Evolutionary conservation across 148 eudicot species (phyloP), one percentile per base, ranked within the genome.

Genomic region (Chenopodium album): DNA sequence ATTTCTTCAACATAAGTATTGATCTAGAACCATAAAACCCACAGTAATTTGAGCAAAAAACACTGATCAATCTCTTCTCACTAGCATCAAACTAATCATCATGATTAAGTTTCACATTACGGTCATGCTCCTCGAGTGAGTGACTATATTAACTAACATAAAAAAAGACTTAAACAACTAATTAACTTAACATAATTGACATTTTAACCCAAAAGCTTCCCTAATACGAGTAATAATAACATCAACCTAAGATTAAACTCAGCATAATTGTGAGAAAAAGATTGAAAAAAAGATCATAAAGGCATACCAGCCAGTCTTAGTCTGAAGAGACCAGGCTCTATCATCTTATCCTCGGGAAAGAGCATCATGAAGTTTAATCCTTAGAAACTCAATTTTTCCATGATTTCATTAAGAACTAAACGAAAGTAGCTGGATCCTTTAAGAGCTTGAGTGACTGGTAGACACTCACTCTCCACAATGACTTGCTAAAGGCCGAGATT

Each of bases 261-360:
- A 31, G 26, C 29, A 54, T 9, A 23, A 34, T 70, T 0, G 9
- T 4, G 10, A 65, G 41, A 66, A 22, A 17, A 14, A 67, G 23
- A 9, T 17, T 5, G 8, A 32, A 32, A 20, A 17, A 8, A 20
- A 78, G 23, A 29, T 10, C 29, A 67, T 8, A 32, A 32, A 32
- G 44, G 80, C 76, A 32, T 86, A 94, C 98, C 95, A 85, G 89
- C 93, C 95, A 60, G 91, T 87, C 86, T 92, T 94, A 71, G 88
- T 90, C 83, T 92, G 94, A 76, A 94, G 86, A 72, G 98, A 84
- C 98, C 98, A 94, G 19, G 89, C 50, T 79, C 90, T 89, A 75
- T 94, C 98, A 71, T 94, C 98, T 81, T 80, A 94, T 10, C 97
- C 97, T 71, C 88, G 82, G 4, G 85, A 85, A 67, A 94, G 90